Percentiles rank a stretch among this genome's conserved stretches.
Conservation (phyloP, 768 basidiomycete species). For the Amanita exitialis region DNA sequence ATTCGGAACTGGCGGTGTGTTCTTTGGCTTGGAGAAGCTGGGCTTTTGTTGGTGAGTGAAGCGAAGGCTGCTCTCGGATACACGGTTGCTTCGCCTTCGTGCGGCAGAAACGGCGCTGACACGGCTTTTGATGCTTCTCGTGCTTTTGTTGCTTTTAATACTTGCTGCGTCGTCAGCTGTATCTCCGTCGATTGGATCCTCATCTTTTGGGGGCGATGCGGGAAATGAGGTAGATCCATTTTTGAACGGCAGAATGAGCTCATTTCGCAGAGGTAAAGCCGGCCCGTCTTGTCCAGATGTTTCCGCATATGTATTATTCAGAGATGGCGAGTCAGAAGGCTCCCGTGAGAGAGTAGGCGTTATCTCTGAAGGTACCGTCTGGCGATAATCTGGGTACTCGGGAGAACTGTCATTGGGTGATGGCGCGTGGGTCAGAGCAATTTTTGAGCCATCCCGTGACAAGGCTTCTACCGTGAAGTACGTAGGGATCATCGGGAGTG, state of each 20-base stretch:
- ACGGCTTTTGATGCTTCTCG: slow-evolving; percentile 24
- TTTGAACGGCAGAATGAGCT: neutral
- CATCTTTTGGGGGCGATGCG: neutral
- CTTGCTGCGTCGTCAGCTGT: slow-evolving; percentile 29
- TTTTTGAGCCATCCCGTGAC: slow-evolving; percentile 1
- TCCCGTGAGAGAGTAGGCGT: neutral
- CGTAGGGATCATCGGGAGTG: slow-evolving; percentile 8
- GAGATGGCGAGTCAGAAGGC: neutral
- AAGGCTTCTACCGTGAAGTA: slow-evolving; percentile 9
- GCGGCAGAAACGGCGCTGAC: slow-evolving; percentile 51
- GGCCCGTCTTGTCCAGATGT: neutral
- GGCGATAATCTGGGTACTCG: slow-evolving; percentile 1
- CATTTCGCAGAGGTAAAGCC: neutral
- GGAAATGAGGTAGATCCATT: neutral
- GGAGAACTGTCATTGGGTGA: neutral
- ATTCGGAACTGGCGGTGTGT: slow-evolving; percentile 1
- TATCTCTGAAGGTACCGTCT: slow-evolving; percentile 1
- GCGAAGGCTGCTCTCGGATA: slow-evolving; percentile 59
- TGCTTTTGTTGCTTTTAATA: slow-evolving; percentile 23
- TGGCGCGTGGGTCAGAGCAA: slow-evolving; percentile 1
- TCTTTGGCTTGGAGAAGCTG: neutral
- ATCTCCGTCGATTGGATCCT: slow-evolving; percentile 8
- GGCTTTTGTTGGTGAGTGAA: slow-evolving; percentile 26
- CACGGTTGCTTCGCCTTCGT: slow-evolving; percentile 48
- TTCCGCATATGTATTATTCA: too few species aligned